Evolutionary conservation across 805 yeast genomes (phyloP).

Genomic region (Candida michaelii): DNA sequence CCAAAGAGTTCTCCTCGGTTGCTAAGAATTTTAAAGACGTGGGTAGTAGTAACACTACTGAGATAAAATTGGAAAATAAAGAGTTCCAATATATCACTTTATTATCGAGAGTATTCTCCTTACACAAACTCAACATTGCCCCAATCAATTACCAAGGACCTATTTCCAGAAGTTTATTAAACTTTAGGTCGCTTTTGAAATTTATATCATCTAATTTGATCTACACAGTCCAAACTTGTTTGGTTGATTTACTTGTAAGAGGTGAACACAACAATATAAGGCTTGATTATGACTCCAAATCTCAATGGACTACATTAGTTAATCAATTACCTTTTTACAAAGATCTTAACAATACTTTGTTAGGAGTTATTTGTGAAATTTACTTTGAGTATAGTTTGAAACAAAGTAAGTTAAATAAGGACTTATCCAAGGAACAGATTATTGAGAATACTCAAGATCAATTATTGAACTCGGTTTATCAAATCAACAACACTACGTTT

Average conservation of each 20-base stretch:
- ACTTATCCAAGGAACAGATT: constrained; percentile 25
- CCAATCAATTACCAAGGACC: constrained; percentile 66
- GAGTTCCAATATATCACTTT: constrained; percentile 36
- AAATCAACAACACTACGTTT: constrained; percentile 36
- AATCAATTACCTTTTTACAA: constrained; percentile 60
- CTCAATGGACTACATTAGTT: constrained; percentile 60
- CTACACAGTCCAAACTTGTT: constrained; percentile 53
- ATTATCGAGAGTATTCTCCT: constrained; percentile 37
- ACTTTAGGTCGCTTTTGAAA: constrained; percentile 64
- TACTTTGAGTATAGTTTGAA: constrained; percentile 46
- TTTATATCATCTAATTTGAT: constrained; percentile 50
- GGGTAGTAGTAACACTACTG: constrained; percentile 18
- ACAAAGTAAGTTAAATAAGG: constrained; percentile 22
- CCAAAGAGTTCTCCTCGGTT: constrained; percentile 31
- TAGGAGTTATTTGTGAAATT: constrained; percentile 59
- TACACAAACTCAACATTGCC: constrained; percentile 34
- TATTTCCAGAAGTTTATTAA: constrained; percentile 62
- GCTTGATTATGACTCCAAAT: constrained; percentile 35
- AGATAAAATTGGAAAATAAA: constrained; percentile 39
- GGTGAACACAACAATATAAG: constrained; percentile 50
- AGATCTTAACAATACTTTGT: constrained; percentile 57
- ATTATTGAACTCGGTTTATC: constrained; percentile 36
- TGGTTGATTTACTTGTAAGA: constrained; percentile 50
- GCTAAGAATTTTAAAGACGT: constrained; percentile 34
- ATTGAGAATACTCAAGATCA: constrained; percentile 29